Conservation (phyloP, 2,329 filamentous ascomycete genomes). For the Paramyrothecium roridum region DNA sequence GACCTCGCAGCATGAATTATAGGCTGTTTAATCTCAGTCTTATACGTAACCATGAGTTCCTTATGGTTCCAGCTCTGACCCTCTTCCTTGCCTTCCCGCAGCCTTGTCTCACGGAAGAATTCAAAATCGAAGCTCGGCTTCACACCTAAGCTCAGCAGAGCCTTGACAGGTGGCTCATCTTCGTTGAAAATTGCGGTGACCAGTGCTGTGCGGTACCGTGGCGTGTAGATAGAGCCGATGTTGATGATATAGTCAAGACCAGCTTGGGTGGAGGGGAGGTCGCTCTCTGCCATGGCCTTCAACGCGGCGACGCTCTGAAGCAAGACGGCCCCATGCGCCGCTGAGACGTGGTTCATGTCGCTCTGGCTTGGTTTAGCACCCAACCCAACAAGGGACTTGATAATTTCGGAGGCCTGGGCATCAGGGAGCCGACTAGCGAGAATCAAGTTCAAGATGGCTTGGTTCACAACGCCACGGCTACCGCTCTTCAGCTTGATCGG, state of each 20-base stretch:
- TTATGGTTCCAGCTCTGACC: neutral
- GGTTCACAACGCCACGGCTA: neutral
- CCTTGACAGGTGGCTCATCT: neutral
- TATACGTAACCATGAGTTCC: neutral
- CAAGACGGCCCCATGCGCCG: neutral
- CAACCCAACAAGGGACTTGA: neutral
- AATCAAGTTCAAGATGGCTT: neutral
- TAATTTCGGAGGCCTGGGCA: neutral
- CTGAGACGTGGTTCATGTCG: neutral
- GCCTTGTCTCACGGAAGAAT: neutral
- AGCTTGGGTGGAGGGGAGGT: neutral
- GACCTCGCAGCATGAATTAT: neutral
- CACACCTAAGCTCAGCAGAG: neutral
- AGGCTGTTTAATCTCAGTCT: neutral
- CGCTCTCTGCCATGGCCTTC: neutral
- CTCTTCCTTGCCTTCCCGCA: neutral
- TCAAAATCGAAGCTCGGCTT: neutral
- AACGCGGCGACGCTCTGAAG: neutral
- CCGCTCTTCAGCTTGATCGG: neutral
- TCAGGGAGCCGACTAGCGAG: neutral
- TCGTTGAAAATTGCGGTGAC: neutral
- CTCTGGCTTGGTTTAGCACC: neutral
- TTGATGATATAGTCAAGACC: neutral
- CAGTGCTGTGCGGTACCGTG: neutral
- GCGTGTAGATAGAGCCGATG: neutral